A percentile compares a stretch with the other conserved stretches of the same genome.
These are phyloP conservation scores for Albatrellus sp. DNA, from an alignment of 1,284 basidiomycete genomes.

Conservation along the genomic window DNA sequence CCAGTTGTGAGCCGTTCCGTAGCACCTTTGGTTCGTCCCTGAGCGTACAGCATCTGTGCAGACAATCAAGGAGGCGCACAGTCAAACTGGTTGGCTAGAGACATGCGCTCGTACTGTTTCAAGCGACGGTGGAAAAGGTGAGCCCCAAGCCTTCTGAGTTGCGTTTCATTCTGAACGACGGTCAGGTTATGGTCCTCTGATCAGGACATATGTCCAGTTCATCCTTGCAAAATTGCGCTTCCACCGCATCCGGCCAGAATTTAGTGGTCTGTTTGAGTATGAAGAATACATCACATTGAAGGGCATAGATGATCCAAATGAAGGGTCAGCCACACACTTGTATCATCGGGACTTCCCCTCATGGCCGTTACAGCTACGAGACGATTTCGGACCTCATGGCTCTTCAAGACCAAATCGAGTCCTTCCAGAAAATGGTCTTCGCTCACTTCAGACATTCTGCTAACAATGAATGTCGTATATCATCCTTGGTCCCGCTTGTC, in stretches of 20 bases:
- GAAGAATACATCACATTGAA: slow-evolving; percentile 94
- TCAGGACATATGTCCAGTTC: slow-evolving; percentile 90
- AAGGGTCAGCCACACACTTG: slow-evolving; percentile 54
- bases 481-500: slow-evolving; percentile 84
- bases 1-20: slow-evolving; percentile 53
- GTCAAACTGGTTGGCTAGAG: slow-evolving; percentile 94
- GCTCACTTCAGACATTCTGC: slow-evolving; percentile 81
- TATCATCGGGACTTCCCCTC: background rate
- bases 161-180: slow-evolving; percentile 1
- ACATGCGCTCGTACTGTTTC: slow-evolving; percentile 86
- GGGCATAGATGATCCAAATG: slow-evolving; percentile 94
- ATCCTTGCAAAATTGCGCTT: slow-evolving; percentile 91
- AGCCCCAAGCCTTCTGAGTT: slow-evolving; percentile 11
- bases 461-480: slow-evolving; percentile 94
- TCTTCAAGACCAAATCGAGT: slow-evolving; percentile 93
- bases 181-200: slow-evolving; percentile 80
- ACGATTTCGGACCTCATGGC: slow-evolving; percentile 94
- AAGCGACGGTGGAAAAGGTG: slow-evolving; percentile 70
- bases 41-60: slow-evolving; percentile 19
- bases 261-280: slow-evolving; percentile 94
- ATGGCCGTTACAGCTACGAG: slow-evolving; percentile 60
- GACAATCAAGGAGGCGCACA: slow-evolving; percentile 91
- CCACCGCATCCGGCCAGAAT: slow-evolving; percentile 86
- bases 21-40: slow-evolving; percentile 1
- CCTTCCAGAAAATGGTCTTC: slow-evolving; percentile 94